Percentiles rank a stretch among this genome's conserved stretches.
These are phyloP conservation scores for Ogataea philodendri DNA, from an alignment of 805 yeast species.

Conservation along the genomic window DNA sequence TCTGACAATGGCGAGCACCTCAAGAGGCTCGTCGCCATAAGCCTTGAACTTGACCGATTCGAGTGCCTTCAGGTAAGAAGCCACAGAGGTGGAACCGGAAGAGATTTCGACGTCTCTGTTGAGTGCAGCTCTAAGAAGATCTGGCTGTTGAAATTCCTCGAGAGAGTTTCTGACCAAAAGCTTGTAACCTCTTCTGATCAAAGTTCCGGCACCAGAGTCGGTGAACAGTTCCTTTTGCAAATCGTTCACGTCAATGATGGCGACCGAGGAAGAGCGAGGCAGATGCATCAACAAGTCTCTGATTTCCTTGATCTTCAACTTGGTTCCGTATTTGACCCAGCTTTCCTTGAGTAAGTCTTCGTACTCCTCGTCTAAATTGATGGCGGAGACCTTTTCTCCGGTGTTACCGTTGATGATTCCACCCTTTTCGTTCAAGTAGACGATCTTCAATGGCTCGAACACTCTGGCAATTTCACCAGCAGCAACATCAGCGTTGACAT, in stretches of 20 bases:
- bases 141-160: conserved; percentile 69
- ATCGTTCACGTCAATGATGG: conserved; percentile 92
- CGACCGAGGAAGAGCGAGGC: conserved; percentile 97
- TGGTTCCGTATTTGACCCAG: conserved; percentile 99
- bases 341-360: conserved; percentile 86
- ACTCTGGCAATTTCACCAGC: conserved; percentile 98
- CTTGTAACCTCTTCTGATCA: conserved; percentile 96
- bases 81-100: conserved; percentile 69
- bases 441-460: conserved; percentile 95
- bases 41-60: conserved; percentile 64
- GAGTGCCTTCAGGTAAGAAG: conserved; percentile 74
- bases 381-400: conserved; percentile 83
- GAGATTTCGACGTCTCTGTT: conserved; percentile 73
- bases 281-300: conserved; percentile 89
- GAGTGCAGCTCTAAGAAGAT: conserved; percentile 71
- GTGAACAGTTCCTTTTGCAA: conserved; percentile 96
- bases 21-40: conserved; percentile 94
- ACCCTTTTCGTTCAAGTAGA: conserved; percentile 95
- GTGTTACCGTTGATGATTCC: conserved; percentile 92
- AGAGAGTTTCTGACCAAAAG: conserved; percentile 68
- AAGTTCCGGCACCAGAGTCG: conserved; percentile 98
- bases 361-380: conserved; percentile 95
- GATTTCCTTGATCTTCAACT: conserved; percentile 93
- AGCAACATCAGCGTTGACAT: conserved; percentile 98
- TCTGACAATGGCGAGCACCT: conserved; percentile 84